These are phyloP conservation scores for Cadophora luteo-olivacea DNA, from an alignment of 2,329 filamentous ascomycete species.

Conservation along the genomic window DNA sequence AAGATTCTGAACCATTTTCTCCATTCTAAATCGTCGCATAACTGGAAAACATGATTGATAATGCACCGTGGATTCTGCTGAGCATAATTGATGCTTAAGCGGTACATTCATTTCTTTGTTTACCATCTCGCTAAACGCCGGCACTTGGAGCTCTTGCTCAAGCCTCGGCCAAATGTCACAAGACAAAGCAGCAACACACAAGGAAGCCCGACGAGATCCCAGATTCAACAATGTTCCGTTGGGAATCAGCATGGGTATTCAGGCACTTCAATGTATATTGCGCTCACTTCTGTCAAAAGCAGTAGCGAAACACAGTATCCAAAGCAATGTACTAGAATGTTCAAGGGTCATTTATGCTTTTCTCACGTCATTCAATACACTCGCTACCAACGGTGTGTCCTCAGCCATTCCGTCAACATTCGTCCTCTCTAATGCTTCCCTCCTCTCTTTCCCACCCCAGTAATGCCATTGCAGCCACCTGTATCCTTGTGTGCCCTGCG, in stretches of 20 bases:
- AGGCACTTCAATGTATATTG: no score
- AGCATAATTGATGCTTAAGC: background rate
- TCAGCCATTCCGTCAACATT: background rate
- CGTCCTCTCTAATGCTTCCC: background rate
- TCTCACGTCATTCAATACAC: background rate
- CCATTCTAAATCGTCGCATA: no score
- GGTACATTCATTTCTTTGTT: background rate
- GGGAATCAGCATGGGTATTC: no score
- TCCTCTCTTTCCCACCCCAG: background rate
- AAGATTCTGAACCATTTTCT: no score
- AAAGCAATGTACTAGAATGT: no score
- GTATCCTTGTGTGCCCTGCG: background rate
- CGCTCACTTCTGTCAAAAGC: no score
- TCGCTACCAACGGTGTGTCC: background rate
- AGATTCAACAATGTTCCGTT: no score
- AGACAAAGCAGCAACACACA: background rate
- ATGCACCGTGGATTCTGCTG: background rate
- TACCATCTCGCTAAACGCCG: background rate
- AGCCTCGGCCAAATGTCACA: background rate
- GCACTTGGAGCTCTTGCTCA: background rate
- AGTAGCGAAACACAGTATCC: no score
- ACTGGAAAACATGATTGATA: no score
- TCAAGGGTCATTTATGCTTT: background rate
- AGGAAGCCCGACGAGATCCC: background rate
- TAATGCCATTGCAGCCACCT: background rate